A percentile compares a stretch with the other conserved stretches of the same genome.
These are phyloP conservation scores for Pleoardoris graminearum DNA, from an alignment of 2,329 filamentous ascomycete genomes.

Conservation along the genomic window DNA sequence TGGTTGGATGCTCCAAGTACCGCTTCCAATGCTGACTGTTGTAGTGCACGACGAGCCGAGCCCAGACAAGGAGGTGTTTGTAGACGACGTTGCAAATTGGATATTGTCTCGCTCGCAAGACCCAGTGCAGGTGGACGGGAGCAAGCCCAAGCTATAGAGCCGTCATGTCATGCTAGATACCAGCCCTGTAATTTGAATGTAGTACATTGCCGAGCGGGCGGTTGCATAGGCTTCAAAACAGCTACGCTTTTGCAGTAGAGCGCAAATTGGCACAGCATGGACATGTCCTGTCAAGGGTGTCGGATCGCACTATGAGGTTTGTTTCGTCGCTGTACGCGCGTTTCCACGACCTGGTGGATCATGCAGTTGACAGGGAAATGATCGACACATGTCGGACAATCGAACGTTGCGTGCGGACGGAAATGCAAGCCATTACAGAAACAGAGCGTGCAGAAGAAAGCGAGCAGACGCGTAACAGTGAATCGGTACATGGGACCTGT, in stretches of 20 bases:
- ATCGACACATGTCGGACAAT: not conserved
- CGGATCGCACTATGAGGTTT: not conserved
- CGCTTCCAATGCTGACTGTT: constrained; percentile 17
- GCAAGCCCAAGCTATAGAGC: constrained; percentile 41
- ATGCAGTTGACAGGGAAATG: not conserved
- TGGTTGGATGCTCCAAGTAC: constrained; percentile 6
- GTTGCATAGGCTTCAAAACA: no score
- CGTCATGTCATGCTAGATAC: not conserved
- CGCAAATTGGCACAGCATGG: not conserved
- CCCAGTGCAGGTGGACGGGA: constrained; percentile 31
- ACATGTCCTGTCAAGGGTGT: not conserved
- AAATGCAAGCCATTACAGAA: no score
- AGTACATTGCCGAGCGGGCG: no score
- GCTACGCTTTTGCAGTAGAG: not conserved
- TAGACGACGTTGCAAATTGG: constrained; percentile 43
- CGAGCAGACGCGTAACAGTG: no score
- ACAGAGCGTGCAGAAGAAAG: not conserved
- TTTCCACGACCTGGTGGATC: constrained; percentile 2
- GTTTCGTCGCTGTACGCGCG: constrained; percentile 2
- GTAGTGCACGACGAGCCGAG: constrained; percentile 45
- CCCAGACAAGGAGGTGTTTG: constrained; percentile 39
- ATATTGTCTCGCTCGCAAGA: constrained; percentile 40
- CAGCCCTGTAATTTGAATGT: not conserved
- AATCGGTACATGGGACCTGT: not conserved
- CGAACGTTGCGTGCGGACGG: no score